Evolutionary conservation across 305 asterid species (phyloP), one percentile per base, ranked within the genome.

Genomic region (Petunia hybrid): DNA sequence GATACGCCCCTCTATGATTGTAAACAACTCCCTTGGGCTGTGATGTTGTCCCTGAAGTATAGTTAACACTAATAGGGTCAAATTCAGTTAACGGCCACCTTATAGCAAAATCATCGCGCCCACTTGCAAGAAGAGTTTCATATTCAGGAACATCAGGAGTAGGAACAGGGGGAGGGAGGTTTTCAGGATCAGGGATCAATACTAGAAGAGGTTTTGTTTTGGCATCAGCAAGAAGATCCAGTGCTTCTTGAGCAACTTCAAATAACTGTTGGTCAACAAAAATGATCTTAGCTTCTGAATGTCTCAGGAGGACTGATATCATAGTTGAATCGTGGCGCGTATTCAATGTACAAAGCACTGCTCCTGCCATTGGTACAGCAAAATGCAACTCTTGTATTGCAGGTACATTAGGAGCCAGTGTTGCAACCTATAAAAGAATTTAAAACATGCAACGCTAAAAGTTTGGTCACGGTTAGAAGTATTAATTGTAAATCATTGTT

Each of bases 361-460:
- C 97, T 78, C 99, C 99, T 4, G 98, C 93, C 97, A 95, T 95
- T 0, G 99, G 99, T 55, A 92, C 97, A 0, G 97, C 99, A 56
- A 95, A 95, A 87, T 94, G 99, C 81, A 95, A 86, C 90, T 95
- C 98, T 60, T 91, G 94, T 94, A 92, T 86, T 53, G 97, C 99
- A 3, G 97, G 98, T 80, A 92, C 64, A 81, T 95, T 95, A 2
- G 97, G 95, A 8, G 97, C 97, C 67, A 95, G 84, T 2, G 91
- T 87, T 2, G 98, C 98, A 13, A 92, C 97, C 99, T 95, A 89
- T 76, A 63, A 73, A 80, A 42, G 38, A 13, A 38, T 22, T 31
- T 45, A 46, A 8, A n/a, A 22, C 31, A 38, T 43, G 4, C 67
- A 40, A 9, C 46, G 53, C 39, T 41, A 71, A 71, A 48, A 22